Percentiles rank a stretch among this genome's conserved stretches.
phyloP scores from a whole-genome alignment of 495 filamentous ascomycete genomes.

The Trichoderma asperelloides region DNA sequence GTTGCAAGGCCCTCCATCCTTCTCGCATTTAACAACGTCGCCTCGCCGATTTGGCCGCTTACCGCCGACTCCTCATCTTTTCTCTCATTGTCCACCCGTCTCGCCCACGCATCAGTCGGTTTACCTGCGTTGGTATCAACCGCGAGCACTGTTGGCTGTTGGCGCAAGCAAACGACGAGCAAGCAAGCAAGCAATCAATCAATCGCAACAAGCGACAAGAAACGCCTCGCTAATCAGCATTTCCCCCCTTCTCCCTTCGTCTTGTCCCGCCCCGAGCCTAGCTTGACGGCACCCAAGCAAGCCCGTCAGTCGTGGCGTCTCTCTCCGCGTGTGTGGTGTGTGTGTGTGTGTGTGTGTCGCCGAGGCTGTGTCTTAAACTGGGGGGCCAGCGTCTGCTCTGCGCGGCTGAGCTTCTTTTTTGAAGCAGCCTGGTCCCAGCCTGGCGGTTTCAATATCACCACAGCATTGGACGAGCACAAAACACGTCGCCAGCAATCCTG shows the following conservation, averaged over 20 bases:
- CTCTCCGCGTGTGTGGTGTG: not conserved
- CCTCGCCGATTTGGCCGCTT: constrained; percentile 3
- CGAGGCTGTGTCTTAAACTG: constrained; percentile 1
- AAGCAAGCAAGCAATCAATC: not conserved
- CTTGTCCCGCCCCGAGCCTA: not conserved
- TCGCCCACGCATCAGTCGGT: not conserved
- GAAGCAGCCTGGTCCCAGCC: not conserved
- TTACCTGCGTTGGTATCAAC: not conserved
- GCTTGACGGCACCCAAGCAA: not conserved
- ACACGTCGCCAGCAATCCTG: not conserved
- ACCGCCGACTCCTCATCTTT: not conserved
- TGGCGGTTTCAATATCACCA: not conserved
- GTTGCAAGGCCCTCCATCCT: not conserved
- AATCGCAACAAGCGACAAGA: not conserved
- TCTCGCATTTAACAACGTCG: not conserved
- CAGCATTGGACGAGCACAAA: not conserved
- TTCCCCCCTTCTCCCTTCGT: not conserved
- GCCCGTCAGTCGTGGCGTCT: not conserved
- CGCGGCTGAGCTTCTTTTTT: not conserved
- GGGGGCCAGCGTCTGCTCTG: constrained; percentile 1
- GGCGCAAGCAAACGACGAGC: not conserved
- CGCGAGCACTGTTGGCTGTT: not conserved
- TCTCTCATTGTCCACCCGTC: not conserved
- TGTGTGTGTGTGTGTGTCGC: not conserved
- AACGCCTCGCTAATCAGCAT: not conserved